Conservation (phyloP, 176 grass and related monocot genomes). For the Pharus latifolius region DNA sequence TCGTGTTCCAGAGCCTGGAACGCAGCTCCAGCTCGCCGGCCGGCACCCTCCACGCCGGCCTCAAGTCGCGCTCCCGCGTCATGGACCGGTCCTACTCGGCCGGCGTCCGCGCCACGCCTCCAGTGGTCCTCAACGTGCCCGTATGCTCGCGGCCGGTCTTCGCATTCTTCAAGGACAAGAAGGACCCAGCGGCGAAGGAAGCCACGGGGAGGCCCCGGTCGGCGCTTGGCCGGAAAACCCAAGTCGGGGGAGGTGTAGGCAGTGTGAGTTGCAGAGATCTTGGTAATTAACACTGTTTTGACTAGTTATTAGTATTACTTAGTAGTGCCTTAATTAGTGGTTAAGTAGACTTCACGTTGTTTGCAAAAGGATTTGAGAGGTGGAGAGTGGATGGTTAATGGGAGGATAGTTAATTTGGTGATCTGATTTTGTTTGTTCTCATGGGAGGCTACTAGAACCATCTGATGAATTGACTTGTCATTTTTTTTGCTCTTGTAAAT, state of each 20-base stretch:
- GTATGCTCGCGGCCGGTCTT: slow-evolving; percentile 79
- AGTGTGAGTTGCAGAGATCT: slow-evolving; percentile 18
- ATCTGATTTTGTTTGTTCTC: slow-evolving; percentile 12
- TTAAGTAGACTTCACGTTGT: neutral
- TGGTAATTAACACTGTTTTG: slow-evolving; percentile 13
- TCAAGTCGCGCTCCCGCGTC: slow-evolving; percentile 39
- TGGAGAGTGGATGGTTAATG: neutral
- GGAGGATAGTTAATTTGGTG: slow-evolving; percentile 6
- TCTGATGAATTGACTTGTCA: slow-evolving; percentile 12
- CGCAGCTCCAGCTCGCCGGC: slow-evolving; percentile 76
- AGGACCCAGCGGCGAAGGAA: slow-evolving; percentile 31
- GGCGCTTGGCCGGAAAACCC: slow-evolving; percentile 15
- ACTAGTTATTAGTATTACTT: neutral
- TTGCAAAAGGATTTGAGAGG: neutral
- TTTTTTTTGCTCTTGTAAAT: slow-evolving; percentile 30
- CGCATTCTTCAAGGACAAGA: slow-evolving; percentile 72
- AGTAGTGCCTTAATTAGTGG: neutral
- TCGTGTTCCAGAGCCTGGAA: slow-evolving; percentile 82
- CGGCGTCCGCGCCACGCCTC: slow-evolving; percentile 46
- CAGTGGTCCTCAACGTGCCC: slow-evolving; percentile 74
- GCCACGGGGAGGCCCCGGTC: neutral
- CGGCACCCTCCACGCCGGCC: slow-evolving; percentile 53
- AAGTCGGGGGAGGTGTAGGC: neutral
- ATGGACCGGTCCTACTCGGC: slow-evolving; percentile 91
- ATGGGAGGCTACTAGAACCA: neutral